phyloP scores from a whole-genome alignment of 2,329 filamentous ascomycete genomes.

The Phialophora expanda region DNA sequence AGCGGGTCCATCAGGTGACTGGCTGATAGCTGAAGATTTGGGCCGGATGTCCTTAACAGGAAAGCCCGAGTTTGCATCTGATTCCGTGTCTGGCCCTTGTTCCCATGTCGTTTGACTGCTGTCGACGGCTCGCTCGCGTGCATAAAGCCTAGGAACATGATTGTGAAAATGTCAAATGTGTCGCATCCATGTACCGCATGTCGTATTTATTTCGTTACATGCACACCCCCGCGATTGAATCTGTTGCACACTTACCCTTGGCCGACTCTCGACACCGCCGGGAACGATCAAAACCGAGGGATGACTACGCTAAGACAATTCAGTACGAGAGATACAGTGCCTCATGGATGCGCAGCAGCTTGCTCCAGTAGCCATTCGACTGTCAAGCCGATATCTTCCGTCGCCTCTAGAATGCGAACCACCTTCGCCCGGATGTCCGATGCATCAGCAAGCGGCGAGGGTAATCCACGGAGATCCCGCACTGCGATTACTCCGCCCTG shows the following conservation, averaged over 20 bases:
- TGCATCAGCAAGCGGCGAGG: constrained; percentile 38
- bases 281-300: background rate
- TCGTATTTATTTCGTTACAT: background rate
- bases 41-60: constrained; percentile 2
- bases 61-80: background rate
- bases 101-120: background rate
- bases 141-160: background rate
- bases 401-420: constrained; percentile 48
- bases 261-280: background rate
- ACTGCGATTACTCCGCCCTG: constrained; percentile 50
- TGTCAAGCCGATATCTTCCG: constrained; percentile 52
- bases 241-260: background rate
- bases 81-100: background rate
- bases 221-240: too few relatives aligned
- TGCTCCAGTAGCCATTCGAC: constrained; percentile 50
- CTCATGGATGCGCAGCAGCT: constrained; percentile 4
- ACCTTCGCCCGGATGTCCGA: constrained; percentile 45
- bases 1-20: background rate
- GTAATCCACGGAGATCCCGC: constrained; percentile 46
- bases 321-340: background rate
- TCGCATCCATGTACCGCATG: background rate
- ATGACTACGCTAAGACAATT: background rate
- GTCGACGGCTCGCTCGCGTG: background rate
- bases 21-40: background rate
- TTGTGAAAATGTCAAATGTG: background rate